Conservation (phyloP, 2,329 filamentous ascomycete genomes). For the Xylaria sp. region DNA sequence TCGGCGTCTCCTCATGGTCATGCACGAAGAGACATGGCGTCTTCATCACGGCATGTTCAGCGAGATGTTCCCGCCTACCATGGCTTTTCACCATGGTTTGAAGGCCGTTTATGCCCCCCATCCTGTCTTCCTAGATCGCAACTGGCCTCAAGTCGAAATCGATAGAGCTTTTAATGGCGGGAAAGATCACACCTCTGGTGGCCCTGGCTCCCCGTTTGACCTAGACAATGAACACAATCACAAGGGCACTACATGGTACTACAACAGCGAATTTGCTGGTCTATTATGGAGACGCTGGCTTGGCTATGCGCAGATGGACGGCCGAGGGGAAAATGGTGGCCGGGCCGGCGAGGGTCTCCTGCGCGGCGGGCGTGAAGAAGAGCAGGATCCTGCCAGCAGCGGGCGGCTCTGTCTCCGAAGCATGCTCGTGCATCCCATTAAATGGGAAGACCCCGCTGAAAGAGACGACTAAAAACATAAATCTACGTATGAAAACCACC, state of each 20-base stretch:
- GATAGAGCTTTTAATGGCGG: conserved; percentile 77
- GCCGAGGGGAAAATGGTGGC: conserved; percentile 46
- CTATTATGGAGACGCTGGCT: conserved; percentile 79
- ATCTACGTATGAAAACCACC: conserved; percentile 4
- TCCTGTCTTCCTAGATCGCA: conserved; percentile 71
- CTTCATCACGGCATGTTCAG: conserved; percentile 68
- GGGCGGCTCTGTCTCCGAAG: conserved; percentile 74
- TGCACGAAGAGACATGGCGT: conserved; percentile 68
- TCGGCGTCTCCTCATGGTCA: conserved; percentile 59
- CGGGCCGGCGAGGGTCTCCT: conserved; percentile 42
- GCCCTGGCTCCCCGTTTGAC: conserved; percentile 62
- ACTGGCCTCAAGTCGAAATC: conserved; percentile 64
- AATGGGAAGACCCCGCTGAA: conserved; percentile 54
- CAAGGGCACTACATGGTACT: conserved; percentile 78
- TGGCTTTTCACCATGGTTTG: conserved; percentile 68
- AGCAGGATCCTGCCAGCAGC: conserved; percentile 39
- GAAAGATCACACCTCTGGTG: conserved; percentile 59
- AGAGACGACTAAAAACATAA: conserved; percentile 22
- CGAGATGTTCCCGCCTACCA: conserved; percentile 70
- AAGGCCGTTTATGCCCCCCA: conserved; percentile 79
- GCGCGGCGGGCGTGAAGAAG: conserved; percentile 49
- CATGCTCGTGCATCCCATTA: conserved; percentile 78
- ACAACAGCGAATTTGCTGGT: conserved; percentile 70
- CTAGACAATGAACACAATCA: conserved; percentile 74
- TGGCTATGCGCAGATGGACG: conserved; percentile 50